A percentile compares a stretch with the other conserved stretches of the same genome.
phyloP scores from a whole-genome alignment of 2,329 filamentous ascomycete genomes.

The Pseudocercospora fijiensis region DNA sequence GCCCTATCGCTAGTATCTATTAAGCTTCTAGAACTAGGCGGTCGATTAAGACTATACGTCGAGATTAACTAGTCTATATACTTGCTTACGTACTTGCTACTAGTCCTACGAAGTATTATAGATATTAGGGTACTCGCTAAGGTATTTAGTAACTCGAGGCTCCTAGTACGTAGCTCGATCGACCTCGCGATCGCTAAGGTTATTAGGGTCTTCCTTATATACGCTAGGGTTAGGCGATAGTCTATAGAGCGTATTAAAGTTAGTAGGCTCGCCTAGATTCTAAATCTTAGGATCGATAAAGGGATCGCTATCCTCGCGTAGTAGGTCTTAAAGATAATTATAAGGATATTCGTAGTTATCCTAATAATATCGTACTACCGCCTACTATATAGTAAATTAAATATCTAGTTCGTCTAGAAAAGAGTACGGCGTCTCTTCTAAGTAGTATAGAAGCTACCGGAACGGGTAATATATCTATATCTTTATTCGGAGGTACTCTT shows the following conservation, averaged over 20 bases:
- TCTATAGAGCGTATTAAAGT: too few relatives aligned
- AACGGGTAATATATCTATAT: neutral
- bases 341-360: too few relatives aligned
- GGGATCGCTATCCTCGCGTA: too few relatives aligned
- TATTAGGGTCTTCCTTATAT: neutral
- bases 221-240: neutral
- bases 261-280: too few relatives aligned
- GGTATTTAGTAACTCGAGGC: neutral
- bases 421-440: neutral
- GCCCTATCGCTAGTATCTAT: too few relatives aligned
- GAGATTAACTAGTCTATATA: neutral
- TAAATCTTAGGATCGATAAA: too few relatives aligned
- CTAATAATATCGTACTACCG: neutral
- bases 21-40: too few relatives aligned
- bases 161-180: too few relatives aligned
- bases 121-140: neutral
- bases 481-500: too few relatives aligned
- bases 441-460: neutral
- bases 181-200: too few relatives aligned
- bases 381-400: neutral
- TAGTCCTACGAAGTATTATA: neutral
- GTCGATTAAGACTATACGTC: neutral
- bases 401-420: neutral
- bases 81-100: neutral
- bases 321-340: too few relatives aligned